Conservation (phyloP, 2,329 filamentous ascomycete species). For the Aspergillus hiratsukae region DNA sequence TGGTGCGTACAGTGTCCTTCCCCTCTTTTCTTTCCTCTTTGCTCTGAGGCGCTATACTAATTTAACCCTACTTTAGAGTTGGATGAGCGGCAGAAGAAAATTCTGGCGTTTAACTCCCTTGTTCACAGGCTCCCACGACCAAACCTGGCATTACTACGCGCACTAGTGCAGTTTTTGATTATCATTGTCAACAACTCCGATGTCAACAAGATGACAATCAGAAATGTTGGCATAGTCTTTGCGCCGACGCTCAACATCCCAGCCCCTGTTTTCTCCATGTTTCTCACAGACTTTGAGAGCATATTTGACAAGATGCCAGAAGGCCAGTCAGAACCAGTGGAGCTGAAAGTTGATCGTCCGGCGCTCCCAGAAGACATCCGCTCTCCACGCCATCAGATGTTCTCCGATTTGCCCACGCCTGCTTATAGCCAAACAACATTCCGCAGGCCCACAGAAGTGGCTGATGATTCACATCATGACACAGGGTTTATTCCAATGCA, state of each 20-base stretch:
- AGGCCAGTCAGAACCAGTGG: conserved; percentile 32
- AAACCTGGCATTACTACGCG: conserved; percentile 77
- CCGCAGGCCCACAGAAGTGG: conserved; percentile 25
- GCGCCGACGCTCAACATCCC: conserved; percentile 96
- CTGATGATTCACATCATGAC: conserved; percentile 36
- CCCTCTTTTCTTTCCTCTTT: neutral
- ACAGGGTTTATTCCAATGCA: conserved; percentile 51
- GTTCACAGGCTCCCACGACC: conserved; percentile 74
- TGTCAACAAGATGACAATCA: conserved; percentile 95
- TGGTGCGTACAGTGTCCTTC: conserved; percentile 37
- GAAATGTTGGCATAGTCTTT: conserved; percentile 97
- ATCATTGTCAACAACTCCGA: conserved; percentile 86
- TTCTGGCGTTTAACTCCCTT: conserved; percentile 69
- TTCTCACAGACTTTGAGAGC: conserved; percentile 81
- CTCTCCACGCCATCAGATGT: conserved; percentile 62
- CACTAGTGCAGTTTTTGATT: conserved; percentile 82
- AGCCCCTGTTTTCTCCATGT: conserved; percentile 86
- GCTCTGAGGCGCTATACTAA: conserved; percentile 2
- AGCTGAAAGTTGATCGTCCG: conserved; percentile 38
- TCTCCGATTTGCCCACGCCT: conserved; percentile 62
- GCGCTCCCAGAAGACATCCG: conserved; percentile 55
- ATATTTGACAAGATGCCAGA: conserved; percentile 72
- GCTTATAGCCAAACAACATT: conserved; percentile 57
- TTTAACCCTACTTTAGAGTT: conserved; percentile 53
- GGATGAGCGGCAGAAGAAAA: conserved; percentile 68